Conservation (phyloP, 106 monocot genomes). For the Dendrobium huoshanense region DNA sequence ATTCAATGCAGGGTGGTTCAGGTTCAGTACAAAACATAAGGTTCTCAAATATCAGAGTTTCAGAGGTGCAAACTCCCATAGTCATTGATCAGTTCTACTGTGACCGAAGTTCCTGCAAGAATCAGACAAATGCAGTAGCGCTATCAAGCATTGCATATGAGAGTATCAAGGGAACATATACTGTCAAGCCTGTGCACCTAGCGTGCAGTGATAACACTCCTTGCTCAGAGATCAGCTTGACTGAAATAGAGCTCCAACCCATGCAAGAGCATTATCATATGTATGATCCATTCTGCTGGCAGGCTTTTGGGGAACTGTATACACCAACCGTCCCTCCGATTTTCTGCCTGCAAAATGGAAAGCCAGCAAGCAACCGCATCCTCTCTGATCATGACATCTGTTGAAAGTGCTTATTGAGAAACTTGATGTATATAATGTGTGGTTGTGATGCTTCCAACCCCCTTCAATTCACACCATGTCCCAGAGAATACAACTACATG, state of each 20-base stretch:
- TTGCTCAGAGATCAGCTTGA: constrained; percentile 68
- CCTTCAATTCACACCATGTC: background rate
- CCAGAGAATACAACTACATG: background rate
- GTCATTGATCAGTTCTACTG: constrained; percentile 94
- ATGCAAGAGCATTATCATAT: constrained; percentile 55
- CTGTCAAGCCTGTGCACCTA: constrained; percentile 79
- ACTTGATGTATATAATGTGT: background rate
- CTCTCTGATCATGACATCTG: constrained; percentile 58
- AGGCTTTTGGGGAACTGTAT: constrained; percentile 56
- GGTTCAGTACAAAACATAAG: constrained; percentile 62
- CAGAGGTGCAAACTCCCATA: constrained; percentile 80
- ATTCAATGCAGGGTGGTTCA: constrained; percentile 65
- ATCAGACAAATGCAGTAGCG: constrained; percentile 69
- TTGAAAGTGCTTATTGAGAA: constrained; percentile 15
- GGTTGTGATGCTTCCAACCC: constrained; percentile 5
- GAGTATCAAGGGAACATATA: constrained; percentile 75
- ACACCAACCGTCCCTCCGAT: constrained; percentile 59
- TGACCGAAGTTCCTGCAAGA: constrained; percentile 62
- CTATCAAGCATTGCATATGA: constrained; percentile 66
- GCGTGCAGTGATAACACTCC: constrained; percentile 82
- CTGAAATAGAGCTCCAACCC: constrained; percentile 52
- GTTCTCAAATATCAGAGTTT: constrained; percentile 78
- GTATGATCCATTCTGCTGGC: constrained; percentile 83
- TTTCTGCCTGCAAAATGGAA: constrained; percentile 65
- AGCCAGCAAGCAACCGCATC: constrained; percentile 59